These are phyloP conservation scores for Solanum pinnatisectum DNA, from an alignment of 257 asterid species.

Conservation along the genomic window DNA sequence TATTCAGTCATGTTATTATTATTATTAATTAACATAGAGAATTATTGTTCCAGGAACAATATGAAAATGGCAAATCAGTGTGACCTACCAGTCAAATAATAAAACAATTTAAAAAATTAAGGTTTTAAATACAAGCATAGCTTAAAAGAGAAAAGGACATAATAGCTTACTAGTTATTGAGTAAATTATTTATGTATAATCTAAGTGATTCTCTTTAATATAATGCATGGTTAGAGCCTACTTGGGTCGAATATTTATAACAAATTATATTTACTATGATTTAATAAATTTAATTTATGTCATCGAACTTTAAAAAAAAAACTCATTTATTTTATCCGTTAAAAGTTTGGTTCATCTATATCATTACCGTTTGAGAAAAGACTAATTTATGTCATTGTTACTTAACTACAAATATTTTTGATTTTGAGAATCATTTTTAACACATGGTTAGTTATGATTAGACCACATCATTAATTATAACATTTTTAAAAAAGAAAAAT, in stretches of 20 bases:
- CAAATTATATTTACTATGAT: not conserved
- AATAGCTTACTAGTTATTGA: not conserved
- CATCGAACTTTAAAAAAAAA: too few species aligned
- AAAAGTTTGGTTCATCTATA: too few species aligned
- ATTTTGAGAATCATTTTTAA: too few species aligned
- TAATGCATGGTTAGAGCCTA: not conserved
- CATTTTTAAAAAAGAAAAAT: too few species aligned
- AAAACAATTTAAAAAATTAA: not conserved
- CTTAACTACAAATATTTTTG: too few species aligned
- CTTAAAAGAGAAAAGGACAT: not conserved
- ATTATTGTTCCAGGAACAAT: not conserved
- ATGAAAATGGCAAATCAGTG: not conserved
- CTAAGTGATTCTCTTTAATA: not conserved
- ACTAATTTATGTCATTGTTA: accelerated
- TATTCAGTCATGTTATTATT: not conserved
- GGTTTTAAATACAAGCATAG: not conserved
- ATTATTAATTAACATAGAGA: not conserved
- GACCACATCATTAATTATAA: too few species aligned
- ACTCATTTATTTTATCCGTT: too few species aligned
- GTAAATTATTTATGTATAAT: not conserved
- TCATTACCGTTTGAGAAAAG: too few species aligned
- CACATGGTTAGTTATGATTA: too few species aligned
- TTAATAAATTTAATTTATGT: too few species aligned
- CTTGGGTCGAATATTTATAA: not conserved
- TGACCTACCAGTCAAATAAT: not conserved